Percentiles rank a stretch among this genome's conserved stretches.
Evolutionary conservation across 371 early-diverging fungal genomes (phyloP).

Genomic region (Mucor indicus): DNA sequence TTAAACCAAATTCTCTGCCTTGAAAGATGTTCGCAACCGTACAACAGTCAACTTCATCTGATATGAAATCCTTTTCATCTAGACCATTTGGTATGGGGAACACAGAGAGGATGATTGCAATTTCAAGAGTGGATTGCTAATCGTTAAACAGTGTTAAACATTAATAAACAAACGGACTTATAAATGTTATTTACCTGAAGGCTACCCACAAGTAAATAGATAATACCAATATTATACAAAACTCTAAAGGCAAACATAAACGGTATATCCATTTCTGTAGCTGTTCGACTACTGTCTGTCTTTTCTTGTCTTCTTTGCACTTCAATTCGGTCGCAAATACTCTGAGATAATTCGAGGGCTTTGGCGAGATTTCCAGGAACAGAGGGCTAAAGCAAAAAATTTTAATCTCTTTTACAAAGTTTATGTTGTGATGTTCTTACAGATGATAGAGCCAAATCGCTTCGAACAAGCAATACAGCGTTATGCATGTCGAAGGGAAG

Average conservation of each 20-base stretch:
- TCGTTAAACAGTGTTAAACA: not conserved
- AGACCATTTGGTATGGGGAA: conserved; percentile 42
- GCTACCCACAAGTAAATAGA: conserved; percentile 47
- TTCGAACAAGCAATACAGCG: conserved; percentile 36
- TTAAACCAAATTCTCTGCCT: conserved; percentile 46
- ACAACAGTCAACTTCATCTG: conserved; percentile 39
- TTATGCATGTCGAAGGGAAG: conserved; percentile 47
- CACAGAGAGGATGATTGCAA: conserved; percentile 47
- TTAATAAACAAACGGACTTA: not conserved
- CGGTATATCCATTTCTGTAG: conserved; percentile 39
- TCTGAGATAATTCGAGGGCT: conserved; percentile 42
- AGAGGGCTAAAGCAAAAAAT: conserved; percentile 26
- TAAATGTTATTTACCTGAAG: conserved; percentile 38
- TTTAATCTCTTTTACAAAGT: not conserved
- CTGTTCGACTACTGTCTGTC: conserved; percentile 8
- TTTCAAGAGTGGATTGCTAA: conserved; percentile 48
- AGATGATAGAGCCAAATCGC: conserved; percentile 43
- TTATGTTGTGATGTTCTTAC: conserved; percentile 13
- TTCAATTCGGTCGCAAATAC: conserved; percentile 47
- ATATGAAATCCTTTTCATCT: conserved; percentile 35
- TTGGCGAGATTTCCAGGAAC: conserved; percentile 44
- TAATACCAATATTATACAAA: conserved; percentile 45
- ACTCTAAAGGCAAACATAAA: conserved; percentile 54
- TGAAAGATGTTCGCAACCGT: conserved; percentile 35
- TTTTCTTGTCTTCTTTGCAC: conserved; percentile 37